Evolutionary conservation across 176 grass and related monocot species (phyloP).

Genomic region (Lolium multiflorum): DNA sequence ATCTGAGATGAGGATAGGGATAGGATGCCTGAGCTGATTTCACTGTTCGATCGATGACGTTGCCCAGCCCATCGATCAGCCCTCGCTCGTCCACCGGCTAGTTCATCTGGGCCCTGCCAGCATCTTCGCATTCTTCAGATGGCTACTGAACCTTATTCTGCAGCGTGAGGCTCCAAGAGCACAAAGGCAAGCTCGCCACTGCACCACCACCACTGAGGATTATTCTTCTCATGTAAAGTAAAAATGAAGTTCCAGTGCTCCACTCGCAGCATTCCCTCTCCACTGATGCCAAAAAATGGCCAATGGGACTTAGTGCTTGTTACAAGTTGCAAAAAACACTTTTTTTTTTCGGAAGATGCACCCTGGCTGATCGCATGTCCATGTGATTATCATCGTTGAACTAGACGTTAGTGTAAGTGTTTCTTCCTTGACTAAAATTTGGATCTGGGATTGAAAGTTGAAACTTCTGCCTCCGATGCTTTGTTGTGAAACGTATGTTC

Average conservation of each 20-base stretch:
- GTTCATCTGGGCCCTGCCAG: neutral
- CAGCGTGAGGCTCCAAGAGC: conserved; percentile 11
- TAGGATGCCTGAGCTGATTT: neutral
- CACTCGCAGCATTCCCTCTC: conserved; percentile 14
- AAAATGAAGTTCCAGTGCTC: conserved; percentile 1
- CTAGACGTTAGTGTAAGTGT: neutral
- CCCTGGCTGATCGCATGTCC: conserved; percentile 33
- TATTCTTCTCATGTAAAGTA: neutral
- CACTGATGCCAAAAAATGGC: neutral
- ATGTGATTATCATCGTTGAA: neutral
- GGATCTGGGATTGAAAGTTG: neutral
- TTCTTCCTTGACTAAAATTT: conserved; percentile 30
- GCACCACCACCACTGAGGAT: neutral
- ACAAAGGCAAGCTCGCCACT: neutral
- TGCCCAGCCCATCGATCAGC: neutral
- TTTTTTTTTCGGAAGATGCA: conserved; percentile 15
- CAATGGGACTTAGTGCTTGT: neutral
- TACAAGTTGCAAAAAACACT: conserved; percentile 29
- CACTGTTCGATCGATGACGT: conserved; percentile 29
- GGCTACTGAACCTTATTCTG: conserved; percentile 12
- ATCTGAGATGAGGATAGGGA: neutral
- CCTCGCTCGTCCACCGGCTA: neutral
- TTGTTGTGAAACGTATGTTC: neutral
- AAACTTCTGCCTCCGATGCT: conserved; percentile 7
- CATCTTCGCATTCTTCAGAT: conserved; percentile 21